phyloP scores from a whole-genome alignment of 306 rosid species.

The Trifolium pratense region DNA sequence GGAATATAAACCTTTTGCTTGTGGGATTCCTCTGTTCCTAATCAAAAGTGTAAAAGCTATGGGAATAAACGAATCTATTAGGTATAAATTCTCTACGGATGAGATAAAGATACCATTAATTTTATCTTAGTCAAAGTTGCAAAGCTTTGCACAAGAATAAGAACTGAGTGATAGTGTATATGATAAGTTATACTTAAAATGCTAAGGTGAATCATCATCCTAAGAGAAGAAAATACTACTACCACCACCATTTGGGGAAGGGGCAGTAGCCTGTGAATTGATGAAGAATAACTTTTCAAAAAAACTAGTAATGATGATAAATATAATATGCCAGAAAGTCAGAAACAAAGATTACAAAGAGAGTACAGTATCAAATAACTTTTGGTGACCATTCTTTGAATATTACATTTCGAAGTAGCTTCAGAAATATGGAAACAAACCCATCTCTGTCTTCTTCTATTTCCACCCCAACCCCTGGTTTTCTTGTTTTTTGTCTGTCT shows the following conservation, averaged over 20 bases:
- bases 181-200: constrained; percentile 3
- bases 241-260: neutral
- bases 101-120: neutral
- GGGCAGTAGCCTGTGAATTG: constrained; percentile 8
- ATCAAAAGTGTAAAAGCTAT: constrained; percentile 18
- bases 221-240: neutral
- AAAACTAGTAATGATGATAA: neutral
- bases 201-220: constrained; percentile 9
- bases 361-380: neutral
- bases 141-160: neutral
- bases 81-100: constrained; percentile 26
- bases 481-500: neutral
- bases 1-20: constrained; percentile 40
- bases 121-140: neutral
- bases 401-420: constrained; percentile 17
- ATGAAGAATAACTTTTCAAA: neutral
- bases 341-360: constrained; percentile 18
- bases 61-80: constrained; percentile 28
- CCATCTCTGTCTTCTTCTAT: neutral
- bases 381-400: constrained; percentile 8
- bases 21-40: constrained; percentile 32
- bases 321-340: constrained; percentile 15
- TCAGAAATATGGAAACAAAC: constrained; percentile 24
- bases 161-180: neutral
- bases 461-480: neutral